phyloP scores from a whole-genome alignment of 345 rosid genomes.

The Lagerstroemia speciosa region DNA sequence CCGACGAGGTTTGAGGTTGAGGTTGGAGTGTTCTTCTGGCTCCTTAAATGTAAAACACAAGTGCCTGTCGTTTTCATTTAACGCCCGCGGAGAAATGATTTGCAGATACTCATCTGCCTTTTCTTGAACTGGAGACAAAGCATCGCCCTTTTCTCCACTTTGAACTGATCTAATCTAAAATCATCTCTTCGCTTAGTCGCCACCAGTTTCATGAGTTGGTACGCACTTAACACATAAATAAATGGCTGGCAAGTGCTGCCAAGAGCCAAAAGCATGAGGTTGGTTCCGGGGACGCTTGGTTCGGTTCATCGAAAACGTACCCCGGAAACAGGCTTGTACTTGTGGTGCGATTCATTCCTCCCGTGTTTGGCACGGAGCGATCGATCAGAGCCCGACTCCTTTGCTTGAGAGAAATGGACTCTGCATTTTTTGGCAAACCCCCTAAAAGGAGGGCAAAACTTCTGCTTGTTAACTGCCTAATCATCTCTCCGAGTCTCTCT shows the following conservation, averaged over 20 bases:
- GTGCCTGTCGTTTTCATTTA: not conserved
- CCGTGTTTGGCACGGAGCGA: not conserved
- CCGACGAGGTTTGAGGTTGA: not conserved
- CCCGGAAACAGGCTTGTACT: not conserved
- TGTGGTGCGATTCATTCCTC: not conserved
- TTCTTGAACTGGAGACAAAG: conserved; percentile 34
- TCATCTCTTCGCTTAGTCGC: conserved; percentile 49
- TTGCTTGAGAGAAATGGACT: no score
- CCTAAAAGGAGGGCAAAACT: not conserved
- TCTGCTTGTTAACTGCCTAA: not conserved
- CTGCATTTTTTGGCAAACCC: not conserved
- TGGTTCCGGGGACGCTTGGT: not conserved
- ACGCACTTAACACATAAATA: not conserved
- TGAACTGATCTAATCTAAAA: not conserved
- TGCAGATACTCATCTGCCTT: conserved; percentile 3
- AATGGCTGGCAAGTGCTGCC: not conserved
- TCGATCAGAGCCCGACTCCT: not conserved
- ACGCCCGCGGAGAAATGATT: not conserved
- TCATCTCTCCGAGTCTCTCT: no score
- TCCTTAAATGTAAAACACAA: not conserved
- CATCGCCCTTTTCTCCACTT: conserved; percentile 9
- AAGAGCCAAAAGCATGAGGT: not conserved
- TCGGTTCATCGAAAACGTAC: not conserved
- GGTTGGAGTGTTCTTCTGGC: not conserved
- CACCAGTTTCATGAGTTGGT: conserved; percentile 12